phyloP scores from a whole-genome alignment of 768 basidiomycete species.

The Amanita polypyramis region DNA sequence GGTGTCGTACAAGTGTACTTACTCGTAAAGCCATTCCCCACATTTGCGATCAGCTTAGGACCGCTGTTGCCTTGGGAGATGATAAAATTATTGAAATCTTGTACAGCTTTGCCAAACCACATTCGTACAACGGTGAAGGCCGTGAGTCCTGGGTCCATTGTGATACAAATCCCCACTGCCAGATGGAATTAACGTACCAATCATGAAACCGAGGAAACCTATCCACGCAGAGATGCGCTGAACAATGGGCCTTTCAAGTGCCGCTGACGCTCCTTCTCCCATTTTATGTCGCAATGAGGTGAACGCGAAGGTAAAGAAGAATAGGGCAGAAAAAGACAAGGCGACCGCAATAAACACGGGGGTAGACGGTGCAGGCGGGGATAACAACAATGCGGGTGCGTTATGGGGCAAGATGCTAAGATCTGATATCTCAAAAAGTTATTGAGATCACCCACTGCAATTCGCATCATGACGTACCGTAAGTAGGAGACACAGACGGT shows the following conservation, averaged over 20 bases:
- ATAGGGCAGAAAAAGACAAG: constrained; percentile 43
- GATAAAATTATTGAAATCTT: constrained; percentile 66
- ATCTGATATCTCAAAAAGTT: constrained; percentile 36
- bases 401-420: constrained; percentile 49
- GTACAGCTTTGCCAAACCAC: constrained; percentile 73
- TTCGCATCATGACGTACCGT: constrained; percentile 33
- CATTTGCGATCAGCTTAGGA: constrained; percentile 48
- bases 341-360: constrained; percentile 56
- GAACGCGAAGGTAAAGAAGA: constrained; percentile 56
- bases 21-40: constrained; percentile 74
- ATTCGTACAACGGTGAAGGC: constrained; percentile 66
- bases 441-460: background rate
- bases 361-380: constrained; percentile 49
- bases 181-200: constrained; percentile 29
- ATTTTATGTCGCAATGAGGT: constrained; percentile 60
- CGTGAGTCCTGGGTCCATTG: constrained; percentile 38
- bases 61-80: constrained; percentile 37
- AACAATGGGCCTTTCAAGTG: constrained; percentile 45
- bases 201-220: constrained; percentile 66
- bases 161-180: background rate
- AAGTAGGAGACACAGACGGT: constrained; percentile 44
- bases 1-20: constrained; percentile 17
- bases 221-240: constrained; percentile 62
- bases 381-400: constrained; percentile 43
- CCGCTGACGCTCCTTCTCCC: constrained; percentile 35